These are phyloP conservation scores for Moringa oleifera DNA, from an alignment of 345 rosid species.

Conservation along the genomic window DNA sequence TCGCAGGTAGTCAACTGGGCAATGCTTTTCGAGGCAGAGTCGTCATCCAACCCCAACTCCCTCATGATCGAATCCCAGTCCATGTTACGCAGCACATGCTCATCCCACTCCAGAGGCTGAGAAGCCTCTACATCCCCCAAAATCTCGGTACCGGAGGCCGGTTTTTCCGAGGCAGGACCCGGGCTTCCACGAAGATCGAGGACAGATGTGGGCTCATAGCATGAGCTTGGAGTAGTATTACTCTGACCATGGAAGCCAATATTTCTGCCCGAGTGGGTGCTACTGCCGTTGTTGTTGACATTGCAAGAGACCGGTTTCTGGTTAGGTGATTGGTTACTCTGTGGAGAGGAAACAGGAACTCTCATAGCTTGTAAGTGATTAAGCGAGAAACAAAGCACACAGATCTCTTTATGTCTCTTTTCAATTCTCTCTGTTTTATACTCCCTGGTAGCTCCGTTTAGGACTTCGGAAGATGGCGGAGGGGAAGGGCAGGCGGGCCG, in stretches of 20 bases:
- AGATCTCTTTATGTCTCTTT: not conserved
- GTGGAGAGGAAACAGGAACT: conserved; percentile 48
- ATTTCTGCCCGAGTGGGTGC: conserved; percentile 2
- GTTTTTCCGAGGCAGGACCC: conserved; percentile 34
- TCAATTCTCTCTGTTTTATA: not conserved
- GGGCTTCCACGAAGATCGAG: conserved; percentile 63
- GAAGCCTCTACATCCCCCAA: not conserved
- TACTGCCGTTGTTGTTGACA: conserved; percentile 18
- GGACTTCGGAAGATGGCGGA: conserved; percentile 9
- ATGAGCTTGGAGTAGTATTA: conserved; percentile 5
- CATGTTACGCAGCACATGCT: conserved; percentile 55
- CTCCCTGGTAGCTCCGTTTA: too few relatives aligned
- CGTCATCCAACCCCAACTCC: conserved; percentile 69
- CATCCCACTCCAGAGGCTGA: conserved; percentile 41
- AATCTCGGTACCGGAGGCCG: conserved; percentile 14
- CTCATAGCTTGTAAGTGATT: conserved; percentile 43
- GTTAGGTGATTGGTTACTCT: conserved; percentile 18
- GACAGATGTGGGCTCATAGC: conserved; percentile 80
- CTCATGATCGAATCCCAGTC: conserved; percentile 92
- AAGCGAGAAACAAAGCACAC: not conserved
- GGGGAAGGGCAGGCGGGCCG: too few relatives aligned
- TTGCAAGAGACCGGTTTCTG: conserved; percentile 24
- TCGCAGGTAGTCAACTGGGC: not conserved
- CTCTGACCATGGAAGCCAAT: conserved; percentile 9
- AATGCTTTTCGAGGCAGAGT: conserved; percentile 27